These are phyloP conservation scores for Xerocomus nothofagi DNA, from an alignment of 1,284 basidiomycete genomes.

Conservation along the genomic window DNA sequence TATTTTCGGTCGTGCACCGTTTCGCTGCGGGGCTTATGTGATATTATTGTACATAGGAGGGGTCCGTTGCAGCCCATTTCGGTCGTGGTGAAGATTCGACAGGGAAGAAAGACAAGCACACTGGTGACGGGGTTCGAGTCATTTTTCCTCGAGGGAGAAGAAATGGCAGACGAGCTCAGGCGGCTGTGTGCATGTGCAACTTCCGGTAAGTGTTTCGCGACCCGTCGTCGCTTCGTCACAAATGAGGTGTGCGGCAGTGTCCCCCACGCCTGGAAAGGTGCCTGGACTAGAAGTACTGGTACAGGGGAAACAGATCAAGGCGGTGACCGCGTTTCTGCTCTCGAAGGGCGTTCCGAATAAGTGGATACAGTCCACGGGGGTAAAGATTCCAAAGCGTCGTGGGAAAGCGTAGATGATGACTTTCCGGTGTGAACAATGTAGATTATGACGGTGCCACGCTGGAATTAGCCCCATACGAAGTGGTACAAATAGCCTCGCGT, in stretches of 20 bases:
- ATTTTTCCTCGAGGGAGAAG: slow-evolving; percentile 66
- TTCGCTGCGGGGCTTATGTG: slow-evolving; percentile 1
- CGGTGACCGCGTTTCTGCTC: slow-evolving; percentile 64
- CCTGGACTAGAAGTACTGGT: slow-evolving; percentile 70
- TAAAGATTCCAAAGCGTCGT: no score
- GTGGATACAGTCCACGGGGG: slow-evolving; percentile 64
- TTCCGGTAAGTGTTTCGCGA: slow-evolving; percentile 47
- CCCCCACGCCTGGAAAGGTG: slow-evolving; percentile 53
- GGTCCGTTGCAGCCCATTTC: slow-evolving; percentile 70
- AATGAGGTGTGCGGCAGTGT: slow-evolving; percentile 42
- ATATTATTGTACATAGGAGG: slow-evolving; percentile 56
- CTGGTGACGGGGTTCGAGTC: slow-evolving; percentile 77
- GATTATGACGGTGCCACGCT: no score
- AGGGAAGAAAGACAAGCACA: slow-evolving; percentile 77
- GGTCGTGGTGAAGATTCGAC: slow-evolving; percentile 68
- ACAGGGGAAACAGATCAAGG: slow-evolving; percentile 76
- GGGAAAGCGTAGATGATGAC: neutral
- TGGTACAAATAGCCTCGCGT: no score
- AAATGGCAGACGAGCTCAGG: slow-evolving; percentile 78
- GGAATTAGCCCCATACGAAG: no score
- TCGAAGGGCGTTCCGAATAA: slow-evolving; percentile 70
- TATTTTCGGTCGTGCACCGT: neutral
- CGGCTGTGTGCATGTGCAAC: slow-evolving; percentile 78
- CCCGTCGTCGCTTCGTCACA: neutral
- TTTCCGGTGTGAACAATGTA: no score